Base-by-base conservation (phyloP, 2,329 filamentous ascomycete species). In the Aspergillus sp. region DNA sequence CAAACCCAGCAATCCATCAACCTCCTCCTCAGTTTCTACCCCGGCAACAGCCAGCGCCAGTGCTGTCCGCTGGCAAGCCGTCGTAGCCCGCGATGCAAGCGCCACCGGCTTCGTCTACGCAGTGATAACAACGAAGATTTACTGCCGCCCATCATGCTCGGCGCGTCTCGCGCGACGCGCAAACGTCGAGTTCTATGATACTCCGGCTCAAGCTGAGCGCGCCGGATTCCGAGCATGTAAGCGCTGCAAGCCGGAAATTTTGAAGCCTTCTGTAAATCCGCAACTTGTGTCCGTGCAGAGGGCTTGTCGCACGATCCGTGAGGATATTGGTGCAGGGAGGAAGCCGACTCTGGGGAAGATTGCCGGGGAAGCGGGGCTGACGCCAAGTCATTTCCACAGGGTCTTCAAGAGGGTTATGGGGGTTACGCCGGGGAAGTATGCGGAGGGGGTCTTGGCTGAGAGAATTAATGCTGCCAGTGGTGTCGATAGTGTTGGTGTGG, bases 161-260 rank as follows among this genome's bases (percentile, higher is more conserved):
- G 82, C 84, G 3, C 83, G 86, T n/a, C 81, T 91, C 15, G 82
- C 84, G 1, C 78, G 81, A 2, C 79, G 84, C n/a, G 80, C 85
- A 11, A 83, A 84, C 22, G 79, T 91, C 34, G 74, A 77, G 34
- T 87, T 86, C 72, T 84, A 80, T 72, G 78, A 82, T 53, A 81
- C 78, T 1, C 71, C 80, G 0, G 64, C 71, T 2, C 75, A 82
- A 60, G 85, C 84, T 9, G 79, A 81, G 65, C 70, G 72, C 11
- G 80, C 78, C 17, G 84, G 84, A 1, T 87, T 82, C 67, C 77
- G 84, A 43, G 73, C 84, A 0, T 87, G 85, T 74, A 86, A 85
- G 72, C 79, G 84, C 59, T 87, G 85, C 71, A 80, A 80, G 59
- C 83, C 84, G 25, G 76, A 82, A 63, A 66, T 67, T 54, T 64